Percentiles rank a stretch among this genome's conserved stretches.
Conservation (phyloP, 2,329 filamentous ascomycete species). For the Didymella arachidicola region DNA sequence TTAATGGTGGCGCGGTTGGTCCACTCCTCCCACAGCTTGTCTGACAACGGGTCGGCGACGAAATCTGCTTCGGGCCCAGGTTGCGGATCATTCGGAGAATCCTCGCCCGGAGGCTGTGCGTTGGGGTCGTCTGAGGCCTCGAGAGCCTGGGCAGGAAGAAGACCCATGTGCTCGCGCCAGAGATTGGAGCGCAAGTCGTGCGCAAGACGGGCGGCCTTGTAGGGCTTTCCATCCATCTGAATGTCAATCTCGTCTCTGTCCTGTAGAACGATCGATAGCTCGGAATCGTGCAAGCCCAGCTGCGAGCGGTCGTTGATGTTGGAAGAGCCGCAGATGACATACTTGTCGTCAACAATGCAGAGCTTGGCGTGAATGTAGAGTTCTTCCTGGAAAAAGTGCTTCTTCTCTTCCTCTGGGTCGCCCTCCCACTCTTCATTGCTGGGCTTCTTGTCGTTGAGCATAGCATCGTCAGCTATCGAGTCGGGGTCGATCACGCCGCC, state of each 20-base stretch:
- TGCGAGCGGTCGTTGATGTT: conserved; percentile 94
- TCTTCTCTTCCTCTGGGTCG: conserved; percentile 74
- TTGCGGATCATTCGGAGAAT: conserved; percentile 75
- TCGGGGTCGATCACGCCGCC: conserved; percentile 63
- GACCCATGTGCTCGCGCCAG: conserved; percentile 89
- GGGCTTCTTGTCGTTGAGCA: conserved; percentile 72
- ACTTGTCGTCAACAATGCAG: conserved; percentile 84
- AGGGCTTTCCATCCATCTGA: conserved; percentile 80
- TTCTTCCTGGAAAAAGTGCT: conserved; percentile 94
- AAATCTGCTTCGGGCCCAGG: conserved; percentile 72
- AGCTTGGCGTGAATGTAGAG: conserved; percentile 95
- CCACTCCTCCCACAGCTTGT: conserved; percentile 71
- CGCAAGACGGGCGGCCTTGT: conserved; percentile 80
- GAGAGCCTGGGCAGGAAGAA: conserved; percentile 75
- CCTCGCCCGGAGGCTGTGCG: conserved; percentile 73
- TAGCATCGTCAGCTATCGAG: conserved; percentile 78
- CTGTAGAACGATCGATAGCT: conserved; percentile 88
- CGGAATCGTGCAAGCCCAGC: conserved; percentile 86
- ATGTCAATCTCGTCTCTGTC: conserved; percentile 76
- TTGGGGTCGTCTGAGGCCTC: conserved; percentile 74
- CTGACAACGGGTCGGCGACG: conserved; percentile 66
- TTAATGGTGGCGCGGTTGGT: conserved; percentile 72
- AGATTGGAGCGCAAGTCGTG: conserved; percentile 81
- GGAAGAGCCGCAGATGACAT: conserved; percentile 84
- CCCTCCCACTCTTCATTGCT: conserved; percentile 80